phyloP scores from a whole-genome alignment of 2,329 filamentous ascomycete genomes.

The Colletotrichum noveboracense region DNA sequence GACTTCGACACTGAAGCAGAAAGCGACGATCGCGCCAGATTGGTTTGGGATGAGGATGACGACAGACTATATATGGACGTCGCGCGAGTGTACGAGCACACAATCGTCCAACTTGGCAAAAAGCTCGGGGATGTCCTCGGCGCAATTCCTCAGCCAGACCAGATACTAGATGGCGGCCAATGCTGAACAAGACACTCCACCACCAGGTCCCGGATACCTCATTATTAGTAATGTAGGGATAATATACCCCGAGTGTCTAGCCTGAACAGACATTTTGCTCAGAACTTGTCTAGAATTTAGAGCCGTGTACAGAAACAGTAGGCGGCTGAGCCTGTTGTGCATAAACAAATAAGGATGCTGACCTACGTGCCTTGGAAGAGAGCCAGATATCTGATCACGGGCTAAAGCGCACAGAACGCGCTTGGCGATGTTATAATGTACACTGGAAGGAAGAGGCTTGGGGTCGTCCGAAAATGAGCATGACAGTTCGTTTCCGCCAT shows the following conservation, averaged over 20 bases:
- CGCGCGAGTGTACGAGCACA: constrained; percentile 79
- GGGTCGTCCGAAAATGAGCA: background rate
- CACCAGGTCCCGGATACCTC: background rate
- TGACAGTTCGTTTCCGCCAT: background rate
- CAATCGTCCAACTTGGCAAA: constrained; percentile 76
- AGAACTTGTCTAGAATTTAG: background rate
- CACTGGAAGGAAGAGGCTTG: background rate
- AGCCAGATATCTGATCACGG: background rate
- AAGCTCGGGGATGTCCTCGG: constrained; percentile 55
- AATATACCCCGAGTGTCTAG: background rate
- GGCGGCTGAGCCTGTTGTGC: background rate
- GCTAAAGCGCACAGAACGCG: background rate
- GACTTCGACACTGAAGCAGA: constrained; percentile 32
- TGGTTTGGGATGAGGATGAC: constrained; percentile 42
- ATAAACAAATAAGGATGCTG: background rate
- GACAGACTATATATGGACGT: constrained; percentile 70
- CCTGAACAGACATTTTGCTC: background rate
- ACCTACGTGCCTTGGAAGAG: background rate
- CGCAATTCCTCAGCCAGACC: background rate
- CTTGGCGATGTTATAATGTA: background rate
- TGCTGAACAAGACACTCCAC: background rate
- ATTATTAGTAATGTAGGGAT: background rate
- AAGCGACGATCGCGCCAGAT: constrained; percentile 36
- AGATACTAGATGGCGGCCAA: background rate
- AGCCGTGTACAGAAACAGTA: background rate